These are phyloP conservation scores for Chiua virens DNA, from an alignment of 768 basidiomycete species.

Conservation along the genomic window DNA sequence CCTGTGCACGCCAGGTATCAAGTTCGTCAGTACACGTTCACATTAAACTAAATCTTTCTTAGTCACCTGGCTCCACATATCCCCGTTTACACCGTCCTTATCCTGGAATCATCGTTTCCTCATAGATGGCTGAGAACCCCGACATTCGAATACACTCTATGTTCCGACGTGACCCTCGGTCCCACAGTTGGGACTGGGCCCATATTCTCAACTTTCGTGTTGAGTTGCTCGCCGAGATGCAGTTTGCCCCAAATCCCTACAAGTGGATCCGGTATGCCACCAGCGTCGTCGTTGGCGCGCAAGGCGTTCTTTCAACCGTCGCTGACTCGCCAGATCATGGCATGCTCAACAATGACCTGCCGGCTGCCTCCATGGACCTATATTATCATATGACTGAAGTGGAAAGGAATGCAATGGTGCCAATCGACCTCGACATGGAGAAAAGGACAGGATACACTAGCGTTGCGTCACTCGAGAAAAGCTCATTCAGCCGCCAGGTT, in stretches of 20 bases:
- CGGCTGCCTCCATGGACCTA: neutral
- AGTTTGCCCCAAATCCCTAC: neutral
- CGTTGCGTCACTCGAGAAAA: neutral
- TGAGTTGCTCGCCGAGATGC: neutral
- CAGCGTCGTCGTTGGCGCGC: neutral
- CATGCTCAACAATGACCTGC: neutral
- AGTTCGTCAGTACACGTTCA: no score
- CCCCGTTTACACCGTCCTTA: no score
- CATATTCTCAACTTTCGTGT: neutral
- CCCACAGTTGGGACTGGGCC: neutral
- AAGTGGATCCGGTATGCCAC: slow-evolving; percentile 10
- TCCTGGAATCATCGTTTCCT: no score
- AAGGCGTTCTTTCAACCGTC: slow-evolving; percentile 1
- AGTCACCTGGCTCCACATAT: no score
- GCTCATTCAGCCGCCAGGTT: neutral
- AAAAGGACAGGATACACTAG: neutral
- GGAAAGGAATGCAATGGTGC: neutral
- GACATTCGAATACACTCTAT: neutral
- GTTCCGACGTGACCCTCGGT: neutral
- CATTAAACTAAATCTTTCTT: no score
- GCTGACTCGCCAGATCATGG: neutral
- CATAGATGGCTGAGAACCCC: no score
- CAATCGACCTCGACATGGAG: neutral
- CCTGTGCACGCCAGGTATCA: no score
- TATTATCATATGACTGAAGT: slow-evolving; percentile 1